Conservation (phyloP, 371 early-diverging fungal genomes). For the Sporodiniella umbellata region DNA sequence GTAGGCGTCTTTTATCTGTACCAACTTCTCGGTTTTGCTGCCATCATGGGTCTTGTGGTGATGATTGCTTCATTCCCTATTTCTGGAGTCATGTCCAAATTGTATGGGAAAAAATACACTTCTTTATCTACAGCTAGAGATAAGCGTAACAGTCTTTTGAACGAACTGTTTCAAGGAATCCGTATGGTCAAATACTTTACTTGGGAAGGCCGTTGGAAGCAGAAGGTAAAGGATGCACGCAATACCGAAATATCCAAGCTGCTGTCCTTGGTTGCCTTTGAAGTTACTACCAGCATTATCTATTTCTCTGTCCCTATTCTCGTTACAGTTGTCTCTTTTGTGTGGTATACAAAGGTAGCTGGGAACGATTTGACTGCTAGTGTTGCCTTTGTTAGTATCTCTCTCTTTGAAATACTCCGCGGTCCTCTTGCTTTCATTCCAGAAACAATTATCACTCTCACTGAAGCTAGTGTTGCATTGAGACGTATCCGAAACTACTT, state of each 20-base stretch:
- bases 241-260: conserved; percentile 50
- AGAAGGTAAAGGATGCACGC: conserved; percentile 47
- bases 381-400: conserved; percentile 62
- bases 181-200: conserved; percentile 69
- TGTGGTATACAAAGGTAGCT: conserved; percentile 57
- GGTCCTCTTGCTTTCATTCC: conserved; percentile 53
- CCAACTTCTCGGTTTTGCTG: conserved; percentile 44
- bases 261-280: conserved; percentile 30
- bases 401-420: conserved; percentile 55
- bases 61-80: conserved; percentile 58
- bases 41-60: conserved; percentile 47
- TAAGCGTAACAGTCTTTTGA: conserved; percentile 41
- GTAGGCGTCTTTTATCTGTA: conserved; percentile 50
- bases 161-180: conserved; percentile 64
- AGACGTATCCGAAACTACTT: conserved; percentile 52
- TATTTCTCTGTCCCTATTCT: conserved; percentile 52
- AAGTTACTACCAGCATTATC: conserved; percentile 35
- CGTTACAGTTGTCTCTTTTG: conserved; percentile 53
- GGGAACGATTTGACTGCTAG: conserved; percentile 44
- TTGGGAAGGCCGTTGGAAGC: conserved; percentile 61
- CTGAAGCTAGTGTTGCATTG: conserved; percentile 50
- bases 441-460: conserved; percentile 22
- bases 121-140: conserved; percentile 31
- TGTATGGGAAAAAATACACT: conserved; percentile 16
- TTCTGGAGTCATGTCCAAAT: conserved; percentile 44